Base-by-base conservation (phyloP, 2,329 filamentous ascomycete genomes). In the Claviceps citrina region DNA sequence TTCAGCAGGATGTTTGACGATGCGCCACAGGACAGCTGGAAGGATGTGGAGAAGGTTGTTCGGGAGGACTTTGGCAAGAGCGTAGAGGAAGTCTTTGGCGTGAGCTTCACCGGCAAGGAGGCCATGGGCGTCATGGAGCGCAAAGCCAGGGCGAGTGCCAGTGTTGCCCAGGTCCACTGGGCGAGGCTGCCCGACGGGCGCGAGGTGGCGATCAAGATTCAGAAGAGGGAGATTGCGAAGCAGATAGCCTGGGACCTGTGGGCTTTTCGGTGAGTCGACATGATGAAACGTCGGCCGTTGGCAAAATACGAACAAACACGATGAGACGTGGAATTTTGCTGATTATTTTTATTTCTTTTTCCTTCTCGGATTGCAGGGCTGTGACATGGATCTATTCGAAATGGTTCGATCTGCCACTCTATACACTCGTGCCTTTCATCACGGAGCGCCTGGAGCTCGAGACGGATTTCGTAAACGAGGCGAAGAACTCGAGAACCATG, bases 1-100 rank as follows among this genome's bases (percentile, higher is more conserved):
- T 98, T 98, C 56, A 70, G 81, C 18, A 74, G 81, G 53, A 95
- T 98, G 85, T 98, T 96, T 57, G 91, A 96, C 56, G 89, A 96
- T 64, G 91, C 91, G 46, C 87, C 89, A 28, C 87, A 95, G 67
- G 91, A 93, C 56, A 70, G 72, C 31, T 96, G 87, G 87, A 71
- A 68, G 48, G 84, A 89, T 38, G 79, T 94, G 2, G 81, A 93
- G 63, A 73, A 70, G 54, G 87, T 96, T 10, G 82, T 98, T 31
- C 67, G 75, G 18, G 78, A 93, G 57, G 91, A 96, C 51, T 96
- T 95, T 66, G 83, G 74, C n/a, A 80, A 76, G 57, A 78, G 77
- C 19, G 78, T 81, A 0, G 85, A 95, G 62, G 86, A 95, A 49
- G 84, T 95, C 0, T 96, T 96, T 60, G 87, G 85, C 0, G 78